Conservation (phyloP, 371 early-diverging fungal genomes). For the Mycotypha africana region DNA sequence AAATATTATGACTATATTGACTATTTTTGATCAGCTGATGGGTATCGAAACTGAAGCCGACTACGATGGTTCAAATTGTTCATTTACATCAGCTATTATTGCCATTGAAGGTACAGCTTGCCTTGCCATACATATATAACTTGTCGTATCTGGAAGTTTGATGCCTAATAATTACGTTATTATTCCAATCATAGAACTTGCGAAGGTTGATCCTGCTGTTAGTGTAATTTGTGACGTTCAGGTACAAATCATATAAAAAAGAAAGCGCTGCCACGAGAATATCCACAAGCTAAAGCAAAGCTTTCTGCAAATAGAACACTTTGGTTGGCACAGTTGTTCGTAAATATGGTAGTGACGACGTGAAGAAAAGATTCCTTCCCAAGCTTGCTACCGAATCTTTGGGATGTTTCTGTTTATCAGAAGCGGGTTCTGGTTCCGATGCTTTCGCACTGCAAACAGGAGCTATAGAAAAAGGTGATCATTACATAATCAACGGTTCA, state of each 20-base stretch:
- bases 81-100: slow-evolving; percentile 91
- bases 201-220: slow-evolving; percentile 95
- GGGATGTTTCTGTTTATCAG: slow-evolving; percentile 95
- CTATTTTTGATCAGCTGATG: slow-evolving; percentile 74
- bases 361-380: slow-evolving; percentile 84
- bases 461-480: slow-evolving; percentile 86
- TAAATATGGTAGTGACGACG: slow-evolving; percentile 70
- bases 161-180: background rate
- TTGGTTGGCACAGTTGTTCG: slow-evolving; percentile 94
- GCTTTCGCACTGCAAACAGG: slow-evolving; percentile 95
- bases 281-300: background rate
- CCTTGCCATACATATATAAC: no score
- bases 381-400: slow-evolving; percentile 76
- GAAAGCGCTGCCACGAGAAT: no score
- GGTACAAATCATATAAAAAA: slow-evolving; percentile 32
- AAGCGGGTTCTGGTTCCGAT: slow-evolving; percentile 91
- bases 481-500: slow-evolving; percentile 87
- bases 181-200: slow-evolving; percentile 59
- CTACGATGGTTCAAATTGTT: slow-evolving; percentile 80
- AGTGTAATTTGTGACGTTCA: slow-evolving; percentile 95
- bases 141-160: no score
- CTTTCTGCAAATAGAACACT: slow-evolving; percentile 61
- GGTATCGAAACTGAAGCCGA: slow-evolving; percentile 88
- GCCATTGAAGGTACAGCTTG: slow-evolving; percentile 85
- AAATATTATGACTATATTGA: background rate